Percentiles rank a stretch among this genome's conserved stretches.
These are phyloP conservation scores for Phytophthora citrophthora DNA, from an alignment of 352 stramenopile species.

Conservation along the genomic window DNA sequence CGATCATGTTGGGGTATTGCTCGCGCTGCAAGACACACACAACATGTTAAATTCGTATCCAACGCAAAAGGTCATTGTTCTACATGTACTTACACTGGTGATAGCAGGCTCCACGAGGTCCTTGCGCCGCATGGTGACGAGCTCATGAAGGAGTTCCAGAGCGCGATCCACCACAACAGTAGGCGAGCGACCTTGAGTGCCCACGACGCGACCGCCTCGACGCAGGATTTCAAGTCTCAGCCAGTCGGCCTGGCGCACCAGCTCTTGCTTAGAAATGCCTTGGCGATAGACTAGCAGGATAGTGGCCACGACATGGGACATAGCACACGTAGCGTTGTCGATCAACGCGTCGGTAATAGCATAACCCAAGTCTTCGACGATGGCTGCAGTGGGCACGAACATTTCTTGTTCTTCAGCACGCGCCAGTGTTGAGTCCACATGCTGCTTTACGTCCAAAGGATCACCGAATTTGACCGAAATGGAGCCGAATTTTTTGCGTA, in stretches of 20 bases:
- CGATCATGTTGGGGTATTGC: constrained; percentile 88
- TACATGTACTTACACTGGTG: constrained; percentile 60
- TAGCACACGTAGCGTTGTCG: constrained; percentile 66
- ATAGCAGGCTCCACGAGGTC: constrained; percentile 84
- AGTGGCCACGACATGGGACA: constrained; percentile 75
- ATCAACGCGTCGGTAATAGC: constrained; percentile 80
- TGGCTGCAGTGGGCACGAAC: constrained; percentile 39
- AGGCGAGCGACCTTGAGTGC: constrained; percentile 71
- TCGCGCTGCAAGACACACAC: constrained; percentile 51
- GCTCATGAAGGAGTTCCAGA: constrained; percentile 68
- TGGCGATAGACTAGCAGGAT: constrained; percentile 83
- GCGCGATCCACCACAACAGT: constrained; percentile 72
- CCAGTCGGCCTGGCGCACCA: constrained; percentile 81
- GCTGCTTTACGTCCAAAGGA: constrained; percentile 71
- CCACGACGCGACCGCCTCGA: constrained; percentile 72
- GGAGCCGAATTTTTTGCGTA: constrained; percentile 84
- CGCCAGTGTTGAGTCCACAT: constrained; percentile 37
- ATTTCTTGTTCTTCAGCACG: constrained; percentile 38
- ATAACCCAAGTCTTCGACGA: constrained; percentile 76
- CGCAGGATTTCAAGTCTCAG: constrained; percentile 72
- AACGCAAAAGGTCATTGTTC: no score
- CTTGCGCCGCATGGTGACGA: constrained; percentile 75
- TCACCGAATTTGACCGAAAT: constrained; percentile 81
- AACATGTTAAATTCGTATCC: constrained; percentile 14
- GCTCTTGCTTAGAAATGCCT: constrained; percentile 72